Conservation (phyloP, 352 stramenopile genomes). For the Pythium vanterpoolii region DNA sequence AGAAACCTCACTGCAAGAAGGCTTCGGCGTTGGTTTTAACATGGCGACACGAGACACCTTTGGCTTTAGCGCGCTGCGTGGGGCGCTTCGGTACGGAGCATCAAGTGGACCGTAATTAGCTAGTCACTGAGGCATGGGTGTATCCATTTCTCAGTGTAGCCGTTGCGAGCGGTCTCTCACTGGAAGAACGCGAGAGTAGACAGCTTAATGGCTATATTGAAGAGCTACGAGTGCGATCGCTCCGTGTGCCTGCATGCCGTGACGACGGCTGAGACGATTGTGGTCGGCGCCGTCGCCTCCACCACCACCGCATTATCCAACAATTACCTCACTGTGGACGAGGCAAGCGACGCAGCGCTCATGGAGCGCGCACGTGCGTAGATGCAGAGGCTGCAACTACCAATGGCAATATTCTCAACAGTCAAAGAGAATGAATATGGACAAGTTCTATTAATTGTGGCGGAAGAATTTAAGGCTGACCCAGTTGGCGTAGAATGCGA, state of each 20-base stretch:
- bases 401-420: not conserved
- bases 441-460: slow-evolving; percentile 43
- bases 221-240: slow-evolving; percentile 10
- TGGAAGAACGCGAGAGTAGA: not conserved
- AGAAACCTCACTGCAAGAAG: slow-evolving; percentile 63
- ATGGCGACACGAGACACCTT: slow-evolving; percentile 34
- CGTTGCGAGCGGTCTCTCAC: slow-evolving; percentile 19
- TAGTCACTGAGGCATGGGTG: not conserved
- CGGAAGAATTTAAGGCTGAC: slow-evolving; percentile 87
- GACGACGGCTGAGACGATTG: slow-evolving; percentile 11
- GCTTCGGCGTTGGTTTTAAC: slow-evolving; percentile 61
- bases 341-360: slow-evolving; percentile 1
- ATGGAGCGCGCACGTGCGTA: slow-evolving; percentile 14
- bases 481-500: slow-evolving; percentile 81
- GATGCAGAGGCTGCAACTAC: slow-evolving; percentile 21
- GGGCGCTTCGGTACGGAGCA: slow-evolving; percentile 35
- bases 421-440: not conserved
- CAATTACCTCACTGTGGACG: not conserved
- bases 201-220: slow-evolving; percentile 7
- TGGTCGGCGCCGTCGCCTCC: not conserved
- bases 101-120: not conserved
- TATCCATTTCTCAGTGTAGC: slow-evolving; percentile 18
- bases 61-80: slow-evolving; percentile 45
- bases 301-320: too few species aligned
- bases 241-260: slow-evolving; percentile 3